phyloP scores from a whole-genome alignment of 805 yeast species.

The Candida tallmaniae region DNA sequence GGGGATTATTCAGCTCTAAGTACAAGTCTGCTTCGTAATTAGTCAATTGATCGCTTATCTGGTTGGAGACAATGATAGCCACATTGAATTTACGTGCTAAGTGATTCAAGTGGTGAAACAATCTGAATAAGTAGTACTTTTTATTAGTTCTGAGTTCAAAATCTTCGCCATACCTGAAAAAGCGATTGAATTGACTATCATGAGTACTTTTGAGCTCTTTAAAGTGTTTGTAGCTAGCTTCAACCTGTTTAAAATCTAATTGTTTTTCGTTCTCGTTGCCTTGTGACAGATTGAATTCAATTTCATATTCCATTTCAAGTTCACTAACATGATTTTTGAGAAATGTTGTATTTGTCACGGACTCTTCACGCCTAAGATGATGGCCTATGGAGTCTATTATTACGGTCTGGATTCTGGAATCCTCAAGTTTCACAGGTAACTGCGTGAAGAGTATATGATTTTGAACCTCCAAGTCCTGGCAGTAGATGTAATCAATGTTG shows the following conservation, averaged over 20 bases:
- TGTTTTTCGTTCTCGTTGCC: too few relatives aligned
- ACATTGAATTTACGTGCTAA: constrained; percentile 46
- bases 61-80: constrained; percentile 73
- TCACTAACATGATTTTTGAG: constrained; percentile 20
- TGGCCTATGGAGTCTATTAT: constrained; percentile 83
- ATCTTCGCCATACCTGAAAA: constrained; percentile 17
- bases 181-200: constrained; percentile 16
- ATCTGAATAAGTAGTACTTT: constrained; percentile 35
- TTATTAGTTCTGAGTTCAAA: constrained; percentile 34
- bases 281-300: too few relatives aligned
- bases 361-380: constrained; percentile 61
- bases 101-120: constrained; percentile 45
- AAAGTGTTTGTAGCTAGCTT: constrained; percentile 10
- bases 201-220: constrained; percentile 13
- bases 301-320: constrained; percentile 19
- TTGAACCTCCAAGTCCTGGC: constrained; percentile 66
- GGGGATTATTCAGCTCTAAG: constrained; percentile 20
- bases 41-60: constrained; percentile 62
- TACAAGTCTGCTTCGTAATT: constrained; percentile 16
- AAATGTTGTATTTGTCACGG: constrained; percentile 31
- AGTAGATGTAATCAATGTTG: constrained; percentile 42
- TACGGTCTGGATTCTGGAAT: constrained; percentile 36
- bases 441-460: constrained; percentile 70
- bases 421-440: constrained; percentile 48
- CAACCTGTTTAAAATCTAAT: constrained; percentile 1